Conservation (phyloP, 2,329 filamentous ascomycete species). For the Periconia sp. region DNA sequence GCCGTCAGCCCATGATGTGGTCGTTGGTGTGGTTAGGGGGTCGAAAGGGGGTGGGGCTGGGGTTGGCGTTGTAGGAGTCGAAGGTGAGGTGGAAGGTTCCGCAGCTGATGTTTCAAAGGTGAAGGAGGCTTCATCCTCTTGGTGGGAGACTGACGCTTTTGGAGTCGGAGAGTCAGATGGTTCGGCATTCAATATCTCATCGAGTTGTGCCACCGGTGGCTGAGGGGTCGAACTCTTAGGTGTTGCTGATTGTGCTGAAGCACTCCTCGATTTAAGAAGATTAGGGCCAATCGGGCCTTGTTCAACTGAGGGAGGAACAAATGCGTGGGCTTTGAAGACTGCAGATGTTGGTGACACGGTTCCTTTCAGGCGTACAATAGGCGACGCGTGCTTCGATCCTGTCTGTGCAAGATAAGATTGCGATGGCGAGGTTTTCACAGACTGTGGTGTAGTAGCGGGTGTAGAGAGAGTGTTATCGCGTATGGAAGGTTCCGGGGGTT, state of each 20-base stretch:
- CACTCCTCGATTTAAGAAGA: constrained; percentile 27
- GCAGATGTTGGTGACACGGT: constrained; percentile 39
- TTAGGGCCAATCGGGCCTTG: constrained; percentile 34
- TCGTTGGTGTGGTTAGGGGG: constrained; percentile 19
- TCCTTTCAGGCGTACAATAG: constrained; percentile 34
- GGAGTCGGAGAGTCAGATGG: not conserved
- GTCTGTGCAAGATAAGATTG: constrained; percentile 10
- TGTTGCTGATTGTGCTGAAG: constrained; percentile 6
- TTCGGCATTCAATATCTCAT: constrained; percentile 2
- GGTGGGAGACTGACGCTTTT: not conserved
- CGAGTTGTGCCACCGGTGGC: not conserved
- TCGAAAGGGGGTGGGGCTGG: constrained; percentile 5
- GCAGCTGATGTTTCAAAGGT: constrained; percentile 3
- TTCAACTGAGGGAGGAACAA: constrained; percentile 26
- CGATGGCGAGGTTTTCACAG: constrained; percentile 7
- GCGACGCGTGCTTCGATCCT: constrained; percentile 27
- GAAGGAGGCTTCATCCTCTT: constrained; percentile 5
- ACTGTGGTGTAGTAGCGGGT: constrained; percentile 14
- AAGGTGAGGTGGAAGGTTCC: not conserved
- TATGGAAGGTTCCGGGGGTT: constrained; percentile 11
- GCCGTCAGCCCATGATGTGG: constrained; percentile 8
- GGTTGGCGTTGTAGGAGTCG: constrained; percentile 3
- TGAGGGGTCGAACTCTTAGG: constrained; percentile 9
- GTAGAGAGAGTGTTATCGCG: constrained; percentile 12
- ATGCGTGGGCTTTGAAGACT: constrained; percentile 30